A percentile compares a stretch with the other conserved stretches of the same genome.
Evolutionary conservation across 495 filamentous ascomycete genomes (phyloP).

Genomic region (Neurospora intermedia): DNA sequence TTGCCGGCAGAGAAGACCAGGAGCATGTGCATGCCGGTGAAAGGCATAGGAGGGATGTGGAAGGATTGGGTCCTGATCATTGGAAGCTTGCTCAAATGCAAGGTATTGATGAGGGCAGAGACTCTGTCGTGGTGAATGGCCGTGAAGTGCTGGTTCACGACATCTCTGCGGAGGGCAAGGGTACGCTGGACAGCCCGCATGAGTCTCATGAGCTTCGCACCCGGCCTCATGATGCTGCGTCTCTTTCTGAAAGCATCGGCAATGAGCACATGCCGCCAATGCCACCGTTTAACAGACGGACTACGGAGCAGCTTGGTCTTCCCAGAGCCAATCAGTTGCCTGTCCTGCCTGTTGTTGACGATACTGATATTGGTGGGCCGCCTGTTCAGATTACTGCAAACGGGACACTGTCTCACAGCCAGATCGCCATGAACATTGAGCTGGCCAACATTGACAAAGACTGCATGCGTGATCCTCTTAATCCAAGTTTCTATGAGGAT

Average conservation of each 20-base stretch:
- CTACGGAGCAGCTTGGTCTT: slow-evolving; percentile 46
- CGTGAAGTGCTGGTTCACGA: slow-evolving; percentile 56
- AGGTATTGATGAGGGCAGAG: slow-evolving; percentile 49
- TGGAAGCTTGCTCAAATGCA: slow-evolving; percentile 47
- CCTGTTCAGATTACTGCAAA: slow-evolving; percentile 33
- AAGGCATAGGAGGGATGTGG: slow-evolving; percentile 63
- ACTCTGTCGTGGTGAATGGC: slow-evolving; percentile 50
- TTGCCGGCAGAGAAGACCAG: slow-evolving; percentile 14
- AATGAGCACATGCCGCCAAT: slow-evolving; percentile 41
- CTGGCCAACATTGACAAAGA: slow-evolving; percentile 43
- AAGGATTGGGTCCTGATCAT: slow-evolving; percentile 63
- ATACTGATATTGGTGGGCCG: slow-evolving; percentile 71
- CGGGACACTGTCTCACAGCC: slow-evolving; percentile 31
- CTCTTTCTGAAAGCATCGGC: slow-evolving; percentile 16
- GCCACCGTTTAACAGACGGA: slow-evolving; percentile 35
- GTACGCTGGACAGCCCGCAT: slow-evolving; percentile 41
- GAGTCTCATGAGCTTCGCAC: slow-evolving; percentile 17
- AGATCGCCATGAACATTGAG: slow-evolving; percentile 55
- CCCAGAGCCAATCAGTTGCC: slow-evolving; percentile 55
- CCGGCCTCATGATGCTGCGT: slow-evolving; percentile 6
- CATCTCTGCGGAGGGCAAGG: slow-evolving; percentile 50
- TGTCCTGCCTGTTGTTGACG: slow-evolving; percentile 53
- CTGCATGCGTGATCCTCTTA: slow-evolving; percentile 68
- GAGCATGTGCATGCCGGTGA: slow-evolving; percentile 34
- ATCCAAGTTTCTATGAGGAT: slow-evolving; percentile 72